Percentiles rank a stretch among this genome's conserved stretches.
Evolutionary conservation across 2,329 filamentous ascomycete genomes (phyloP).

Genomic region (Bipolaris gigantea): DNA sequence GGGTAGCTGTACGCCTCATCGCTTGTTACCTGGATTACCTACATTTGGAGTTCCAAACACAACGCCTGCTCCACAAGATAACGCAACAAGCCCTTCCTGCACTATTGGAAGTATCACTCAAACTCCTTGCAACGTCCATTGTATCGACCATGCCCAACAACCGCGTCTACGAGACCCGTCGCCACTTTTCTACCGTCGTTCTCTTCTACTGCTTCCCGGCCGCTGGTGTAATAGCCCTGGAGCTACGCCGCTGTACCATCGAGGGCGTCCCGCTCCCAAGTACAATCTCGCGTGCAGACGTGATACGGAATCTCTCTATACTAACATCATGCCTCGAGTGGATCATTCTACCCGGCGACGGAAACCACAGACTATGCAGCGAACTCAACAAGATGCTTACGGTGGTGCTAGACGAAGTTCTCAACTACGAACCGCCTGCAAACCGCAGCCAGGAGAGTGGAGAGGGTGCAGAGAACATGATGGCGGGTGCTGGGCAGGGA

Average conservation of each 20-base stretch:
- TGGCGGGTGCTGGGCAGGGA: slow-evolving; percentile 22
- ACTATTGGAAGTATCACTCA: slow-evolving; percentile 39
- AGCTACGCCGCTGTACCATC: slow-evolving; percentile 40
- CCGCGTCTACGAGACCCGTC: slow-evolving; percentile 31
- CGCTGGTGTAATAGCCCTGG: slow-evolving; percentile 39
- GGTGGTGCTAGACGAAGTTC: slow-evolving; percentile 39
- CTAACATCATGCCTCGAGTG: slow-evolving; percentile 42
- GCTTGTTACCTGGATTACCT: slow-evolving; percentile 41
- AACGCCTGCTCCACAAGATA: slow-evolving; percentile 38
- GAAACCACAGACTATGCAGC: slow-evolving; percentile 41
- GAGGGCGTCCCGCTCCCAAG: slow-evolving; percentile 35
- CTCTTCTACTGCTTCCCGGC: slow-evolving; percentile 44
- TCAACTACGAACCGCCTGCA: slow-evolving; percentile 38
- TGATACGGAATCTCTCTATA: slow-evolving; percentile 43
- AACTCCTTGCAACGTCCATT: slow-evolving; percentile 36
- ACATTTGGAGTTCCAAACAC: slow-evolving; percentile 40
- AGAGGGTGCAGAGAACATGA: slow-evolving; percentile 2
- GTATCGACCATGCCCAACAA: slow-evolving; percentile 40
- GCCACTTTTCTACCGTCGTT: slow-evolving; percentile 39
- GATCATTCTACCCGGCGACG: slow-evolving; percentile 39
- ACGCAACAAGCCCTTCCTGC: slow-evolving; percentile 36
- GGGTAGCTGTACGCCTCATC: slow-evolving; percentile 32
- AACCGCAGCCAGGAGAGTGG: slow-evolving; percentile 20
- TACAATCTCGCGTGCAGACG: slow-evolving; percentile 38
- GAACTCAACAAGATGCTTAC: slow-evolving; percentile 45